These are phyloP conservation scores for Leishmania martiniquensis DNA, from an alignment of 208 protist genomes.

Conservation along the genomic window DNA sequence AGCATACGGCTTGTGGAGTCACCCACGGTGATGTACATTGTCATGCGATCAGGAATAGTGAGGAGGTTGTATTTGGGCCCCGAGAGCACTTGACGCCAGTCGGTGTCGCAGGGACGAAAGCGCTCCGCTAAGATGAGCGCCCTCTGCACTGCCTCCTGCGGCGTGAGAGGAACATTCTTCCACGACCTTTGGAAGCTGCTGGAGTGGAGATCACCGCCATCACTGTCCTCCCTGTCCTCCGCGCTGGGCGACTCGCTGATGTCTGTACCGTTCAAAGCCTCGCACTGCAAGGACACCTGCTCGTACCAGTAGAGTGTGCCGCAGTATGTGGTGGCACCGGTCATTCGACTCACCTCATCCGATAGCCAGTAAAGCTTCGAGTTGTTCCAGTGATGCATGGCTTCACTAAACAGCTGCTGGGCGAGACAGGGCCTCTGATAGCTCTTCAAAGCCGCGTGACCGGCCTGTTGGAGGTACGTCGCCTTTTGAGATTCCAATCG, in stretches of 20 bases:
- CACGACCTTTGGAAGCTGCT: not conserved
- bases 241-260: not conserved
- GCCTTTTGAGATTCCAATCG: slow-evolving; percentile 32
- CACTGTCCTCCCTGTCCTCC: not conserved
- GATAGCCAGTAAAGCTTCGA: slow-evolving; percentile 32
- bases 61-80: slow-evolving; percentile 15
- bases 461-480: slow-evolving; percentile 32
- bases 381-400: slow-evolving; percentile 27
- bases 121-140: slow-evolving; percentile 9
- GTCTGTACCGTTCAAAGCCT: not conserved
- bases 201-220: not conserved
- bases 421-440: slow-evolving; percentile 17
- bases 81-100: slow-evolving; percentile 28
- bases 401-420: slow-evolving; percentile 6
- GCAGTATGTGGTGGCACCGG: slow-evolving; percentile 23
- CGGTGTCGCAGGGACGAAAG: slow-evolving; percentile 20
- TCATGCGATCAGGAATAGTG: slow-evolving; percentile 30
- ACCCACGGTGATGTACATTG: slow-evolving; percentile 23
- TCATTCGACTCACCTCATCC: slow-evolving; percentile 10
- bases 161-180: not conserved
- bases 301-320: slow-evolving; percentile 35
- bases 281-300: slow-evolving; percentile 14
- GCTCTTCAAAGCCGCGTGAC: slow-evolving; percentile 14
- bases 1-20: not conserved
- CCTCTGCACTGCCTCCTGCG: slow-evolving; percentile 15